Evolutionary conservation across 345 rosid species (phyloP).

Genomic region (Pugionium cornutum): DNA sequence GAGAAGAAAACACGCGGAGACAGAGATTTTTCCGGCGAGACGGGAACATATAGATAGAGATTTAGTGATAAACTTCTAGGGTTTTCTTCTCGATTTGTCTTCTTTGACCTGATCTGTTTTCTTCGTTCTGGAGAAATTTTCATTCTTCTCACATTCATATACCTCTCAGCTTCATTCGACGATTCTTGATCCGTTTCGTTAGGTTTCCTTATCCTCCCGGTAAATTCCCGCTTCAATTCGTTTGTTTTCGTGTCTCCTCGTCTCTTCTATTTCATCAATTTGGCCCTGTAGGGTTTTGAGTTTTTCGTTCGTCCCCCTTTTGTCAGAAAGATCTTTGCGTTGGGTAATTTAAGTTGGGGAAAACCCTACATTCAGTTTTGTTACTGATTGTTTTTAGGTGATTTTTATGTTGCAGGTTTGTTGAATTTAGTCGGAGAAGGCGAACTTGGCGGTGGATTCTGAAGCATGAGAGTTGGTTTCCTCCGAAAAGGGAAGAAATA

Average conservation of each 20-base stretch:
- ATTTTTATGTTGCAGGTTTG: conserved; percentile 45
- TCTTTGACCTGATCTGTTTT: conserved; percentile 49
- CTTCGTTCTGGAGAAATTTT: conserved; percentile 12
- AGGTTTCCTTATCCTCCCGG: conserved; percentile 31
- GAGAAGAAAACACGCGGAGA: conserved; percentile 32
- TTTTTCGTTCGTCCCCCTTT: conserved; percentile 23
- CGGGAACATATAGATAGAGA: conserved; percentile 36
- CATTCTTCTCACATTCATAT: conserved; percentile 30
- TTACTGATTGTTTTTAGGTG: conserved; percentile 29
- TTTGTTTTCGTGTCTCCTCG: not conserved
- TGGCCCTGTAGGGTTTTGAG: conserved; percentile 39
- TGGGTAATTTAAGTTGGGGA: conserved; percentile 21
- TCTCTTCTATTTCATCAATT: conserved; percentile 29
- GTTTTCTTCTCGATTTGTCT: conserved; percentile 36
- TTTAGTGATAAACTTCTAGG: conserved; percentile 39
- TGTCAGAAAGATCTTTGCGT: not conserved
- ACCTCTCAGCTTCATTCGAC: conserved; percentile 31
- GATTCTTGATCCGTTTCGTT: conserved; percentile 54
- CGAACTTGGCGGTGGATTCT: conserved; percentile 34
- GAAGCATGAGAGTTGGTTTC: conserved; percentile 87
- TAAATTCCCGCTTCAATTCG: conserved; percentile 26
- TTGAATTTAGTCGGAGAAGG: conserved; percentile 35
- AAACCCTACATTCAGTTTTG: conserved; percentile 61
- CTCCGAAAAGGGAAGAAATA: conserved; percentile 66
- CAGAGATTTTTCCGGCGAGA: conserved; percentile 39